Conservation (phyloP, 306 rosid species). For the Chamaecrista fasciculata region DNA sequence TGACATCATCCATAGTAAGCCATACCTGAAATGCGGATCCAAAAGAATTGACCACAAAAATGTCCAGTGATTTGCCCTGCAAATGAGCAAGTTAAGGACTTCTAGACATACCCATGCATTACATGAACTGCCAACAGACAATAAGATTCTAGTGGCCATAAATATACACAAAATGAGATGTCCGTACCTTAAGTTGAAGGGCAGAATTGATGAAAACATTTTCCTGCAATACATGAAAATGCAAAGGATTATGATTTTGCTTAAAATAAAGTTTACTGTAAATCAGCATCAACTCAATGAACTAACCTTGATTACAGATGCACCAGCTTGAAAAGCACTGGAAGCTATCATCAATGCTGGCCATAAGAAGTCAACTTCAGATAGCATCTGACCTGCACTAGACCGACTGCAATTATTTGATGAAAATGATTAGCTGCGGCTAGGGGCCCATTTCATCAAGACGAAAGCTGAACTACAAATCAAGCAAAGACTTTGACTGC, state of each 20-base stretch:
- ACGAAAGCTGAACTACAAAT: constrained; percentile 20
- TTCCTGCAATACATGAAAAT: constrained; percentile 51
- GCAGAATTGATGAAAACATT: constrained; percentile 66
- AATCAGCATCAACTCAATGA: constrained; percentile 16
- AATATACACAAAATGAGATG: constrained; percentile 3
- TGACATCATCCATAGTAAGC: constrained; percentile 5
- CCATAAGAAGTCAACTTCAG: constrained; percentile 74
- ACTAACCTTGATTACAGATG: constrained; percentile 82
- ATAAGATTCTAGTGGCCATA: background rate
- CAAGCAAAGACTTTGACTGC: constrained; percentile 10
- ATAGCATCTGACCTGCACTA: constrained; percentile 76
- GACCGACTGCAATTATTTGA: constrained; percentile 64
- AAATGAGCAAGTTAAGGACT: constrained; percentile 31
- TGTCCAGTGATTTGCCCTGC: constrained; percentile 88
- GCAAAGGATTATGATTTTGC: constrained; percentile 25
- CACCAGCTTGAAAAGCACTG: constrained; percentile 85
- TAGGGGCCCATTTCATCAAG: constrained; percentile 20
- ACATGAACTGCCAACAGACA: constrained; percentile 22
- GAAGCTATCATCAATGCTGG: constrained; percentile 82
- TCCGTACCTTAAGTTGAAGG: constrained; percentile 53
- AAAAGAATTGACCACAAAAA: constrained; percentile 94
- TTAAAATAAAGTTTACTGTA: constrained; percentile 25
- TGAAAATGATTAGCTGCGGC: constrained; percentile 29
- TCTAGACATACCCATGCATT: constrained; percentile 19
- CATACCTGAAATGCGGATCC: constrained; percentile 92